These are phyloP conservation scores for Mychonastes homosphaera DNA, from an alignment of 139 green algal genomes.

Conservation along the genomic window DNA sequence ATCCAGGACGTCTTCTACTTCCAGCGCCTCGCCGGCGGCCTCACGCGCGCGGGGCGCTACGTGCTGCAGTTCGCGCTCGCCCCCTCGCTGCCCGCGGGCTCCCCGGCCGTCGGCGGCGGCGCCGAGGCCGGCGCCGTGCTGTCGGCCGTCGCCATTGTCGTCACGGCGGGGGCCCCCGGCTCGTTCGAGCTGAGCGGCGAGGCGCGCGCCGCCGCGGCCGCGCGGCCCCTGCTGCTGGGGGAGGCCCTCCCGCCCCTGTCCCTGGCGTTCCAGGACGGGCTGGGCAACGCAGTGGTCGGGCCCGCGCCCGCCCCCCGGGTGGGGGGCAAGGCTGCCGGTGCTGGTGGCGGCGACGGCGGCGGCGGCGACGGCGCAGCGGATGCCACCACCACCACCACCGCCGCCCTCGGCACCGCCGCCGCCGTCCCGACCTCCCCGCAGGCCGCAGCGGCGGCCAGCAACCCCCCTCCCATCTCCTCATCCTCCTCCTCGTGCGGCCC, in stretches of 20 bases:
- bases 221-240: conserved; percentile 39
- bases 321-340: background rate
- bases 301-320: background rate
- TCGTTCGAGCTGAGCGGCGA: conserved; percentile 40
- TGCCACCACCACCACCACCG: too few species aligned
- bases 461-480: background rate
- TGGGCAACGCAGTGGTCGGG: conserved; percentile 33
- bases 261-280: conserved; percentile 33
- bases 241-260: conserved; percentile 45
- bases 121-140: background rate
- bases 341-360: too few species aligned
- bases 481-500: background rate
- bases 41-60: conserved; percentile 12
- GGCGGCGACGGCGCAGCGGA: background rate
- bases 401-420: too few species aligned
- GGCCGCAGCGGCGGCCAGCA: too few species aligned
- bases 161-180: conserved; percentile 24
- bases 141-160: conserved; percentile 23
- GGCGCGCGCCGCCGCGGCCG: conserved; percentile 25
- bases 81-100: conserved; percentile 14
- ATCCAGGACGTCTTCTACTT: conserved; percentile 46
- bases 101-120: background rate
- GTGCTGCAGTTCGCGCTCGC: background rate
- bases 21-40: conserved; percentile 24
- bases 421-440: too few species aligned